Evolutionary conservation across 2,329 filamentous ascomycete species (phyloP).

Genomic region (Neonectria punicea): DNA sequence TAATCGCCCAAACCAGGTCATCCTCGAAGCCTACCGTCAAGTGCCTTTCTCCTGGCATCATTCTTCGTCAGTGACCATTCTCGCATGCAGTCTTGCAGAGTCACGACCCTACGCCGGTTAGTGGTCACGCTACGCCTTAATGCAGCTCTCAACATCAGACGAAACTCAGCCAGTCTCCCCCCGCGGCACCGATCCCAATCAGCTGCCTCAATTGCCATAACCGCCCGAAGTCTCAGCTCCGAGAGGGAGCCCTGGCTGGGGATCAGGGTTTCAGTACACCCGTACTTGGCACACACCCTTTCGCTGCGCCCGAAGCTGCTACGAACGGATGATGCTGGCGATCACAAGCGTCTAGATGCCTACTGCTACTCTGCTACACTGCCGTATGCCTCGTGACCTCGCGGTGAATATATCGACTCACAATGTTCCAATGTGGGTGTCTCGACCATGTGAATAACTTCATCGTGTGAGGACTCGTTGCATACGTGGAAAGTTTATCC

Average conservation of each 20-base stretch:
- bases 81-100: conserved; percentile 8
- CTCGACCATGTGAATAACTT: conserved; percentile 38
- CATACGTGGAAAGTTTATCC: conserved; percentile 3
- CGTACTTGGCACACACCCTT: conserved; percentile 30
- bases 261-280: conserved; percentile 34
- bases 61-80: neutral
- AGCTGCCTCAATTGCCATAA: conserved; percentile 40
- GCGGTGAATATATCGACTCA: neutral
- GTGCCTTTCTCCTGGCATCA: neutral
- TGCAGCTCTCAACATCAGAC: conserved; percentile 30
- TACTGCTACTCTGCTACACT: neutral
- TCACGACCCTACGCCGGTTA: conserved; percentile 29
- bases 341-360: conserved; percentile 19
- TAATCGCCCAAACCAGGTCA: neutral
- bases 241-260: neutral
- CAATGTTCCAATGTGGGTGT: neutral
- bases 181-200: conserved; percentile 38
- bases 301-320: conserved; percentile 4
- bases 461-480: conserved; percentile 32
- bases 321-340: conserved; percentile 6
- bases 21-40: neutral
- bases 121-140: conserved; percentile 34
- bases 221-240: neutral
- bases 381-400: conserved; percentile 27
- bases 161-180: conserved; percentile 20